A percentile compares a stretch with the other conserved stretches of the same genome.
Conservation (phyloP, 768 basidiomycete genomes). For the Psilocybe tampanensis region DNA sequence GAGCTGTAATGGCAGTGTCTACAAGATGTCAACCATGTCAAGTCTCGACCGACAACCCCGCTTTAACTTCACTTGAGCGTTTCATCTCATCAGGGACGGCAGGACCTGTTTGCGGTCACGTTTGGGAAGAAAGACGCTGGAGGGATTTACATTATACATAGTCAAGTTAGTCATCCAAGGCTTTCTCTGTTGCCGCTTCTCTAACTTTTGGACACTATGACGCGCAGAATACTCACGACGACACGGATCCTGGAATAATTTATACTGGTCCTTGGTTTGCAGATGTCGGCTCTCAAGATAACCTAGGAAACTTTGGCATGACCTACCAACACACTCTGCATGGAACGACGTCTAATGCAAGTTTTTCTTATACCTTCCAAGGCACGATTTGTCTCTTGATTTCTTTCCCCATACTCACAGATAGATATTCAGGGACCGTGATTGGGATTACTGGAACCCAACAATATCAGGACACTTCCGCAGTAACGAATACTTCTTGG, state of each 20-base stretch:
- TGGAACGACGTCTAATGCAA: conserved; percentile 24
- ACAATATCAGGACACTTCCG: conserved; percentile 9
- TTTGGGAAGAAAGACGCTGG: not conserved
- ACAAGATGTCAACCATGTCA: no score
- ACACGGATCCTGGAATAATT: conserved; percentile 29
- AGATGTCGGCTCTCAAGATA: conserved; percentile 27
- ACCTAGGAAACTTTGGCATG: conserved; percentile 33
- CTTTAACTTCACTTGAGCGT: no score
- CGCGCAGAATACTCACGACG: conserved; percentile 32
- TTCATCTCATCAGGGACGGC: no score
- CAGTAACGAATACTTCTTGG: conserved; percentile 24
- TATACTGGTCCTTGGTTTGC: conserved; percentile 33
- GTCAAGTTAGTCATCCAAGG: no score
- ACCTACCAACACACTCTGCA: conserved; percentile 31
- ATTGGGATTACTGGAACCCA: conserved; percentile 24
- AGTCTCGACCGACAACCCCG: no score
- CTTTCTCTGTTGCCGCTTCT: not conserved
- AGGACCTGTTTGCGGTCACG: no score
- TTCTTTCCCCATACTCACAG: not conserved
- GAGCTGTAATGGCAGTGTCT: no score
- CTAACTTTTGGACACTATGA: not conserved
- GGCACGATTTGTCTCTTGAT: conserved; percentile 3
- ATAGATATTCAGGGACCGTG: conserved; percentile 5
- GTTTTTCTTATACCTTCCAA: conserved; percentile 23
- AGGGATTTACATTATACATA: no score